Evolutionary conservation across 1,139 yeast genomes (phyloP).

Genomic region (Magnusiomyces clavatus): DNA sequence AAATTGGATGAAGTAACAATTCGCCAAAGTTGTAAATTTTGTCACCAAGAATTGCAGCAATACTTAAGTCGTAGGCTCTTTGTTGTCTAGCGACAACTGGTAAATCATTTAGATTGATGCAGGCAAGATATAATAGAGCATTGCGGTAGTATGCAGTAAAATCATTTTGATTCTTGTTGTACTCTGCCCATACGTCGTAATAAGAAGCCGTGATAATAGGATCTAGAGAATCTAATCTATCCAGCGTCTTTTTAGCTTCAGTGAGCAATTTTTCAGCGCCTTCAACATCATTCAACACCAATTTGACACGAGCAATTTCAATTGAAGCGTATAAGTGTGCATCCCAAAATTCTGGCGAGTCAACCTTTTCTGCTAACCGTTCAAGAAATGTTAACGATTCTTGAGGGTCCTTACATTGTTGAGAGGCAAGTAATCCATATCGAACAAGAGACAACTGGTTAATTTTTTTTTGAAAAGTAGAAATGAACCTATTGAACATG

Average conservation of each 20-base stretch:
- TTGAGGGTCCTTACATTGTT: slow-evolving; percentile 38
- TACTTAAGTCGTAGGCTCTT: slow-evolving; percentile 73
- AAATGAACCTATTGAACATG: slow-evolving; percentile 64
- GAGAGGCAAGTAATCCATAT: slow-evolving; percentile 56
- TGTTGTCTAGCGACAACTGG: slow-evolving; percentile 48
- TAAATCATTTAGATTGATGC: slow-evolving; percentile 44
- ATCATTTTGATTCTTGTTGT: slow-evolving; percentile 65
- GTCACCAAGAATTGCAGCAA: slow-evolving; percentile 87
- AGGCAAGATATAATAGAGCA: slow-evolving; percentile 54
- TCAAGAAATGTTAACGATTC: slow-evolving; percentile 53
- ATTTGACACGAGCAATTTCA: slow-evolving; percentile 68
- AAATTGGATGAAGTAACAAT: slow-evolving; percentile 79
- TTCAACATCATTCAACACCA: slow-evolving; percentile 49
- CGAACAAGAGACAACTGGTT: slow-evolving; percentile 74
- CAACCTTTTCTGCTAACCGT: slow-evolving; percentile 44
- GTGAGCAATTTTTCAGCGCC: slow-evolving; percentile 69
- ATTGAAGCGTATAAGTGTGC: slow-evolving; percentile 60
- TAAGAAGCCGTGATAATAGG: slow-evolving; percentile 73
- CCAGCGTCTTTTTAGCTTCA: slow-evolving; percentile 50
- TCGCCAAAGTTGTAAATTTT: slow-evolving; percentile 94
- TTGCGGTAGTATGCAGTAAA: slow-evolving; percentile 73
- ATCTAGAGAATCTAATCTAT: slow-evolving; percentile 39
- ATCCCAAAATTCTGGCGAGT: slow-evolving; percentile 38
- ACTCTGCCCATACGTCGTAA: slow-evolving; percentile 73
- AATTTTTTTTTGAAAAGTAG: slow-evolving; percentile 58